Conservation (phyloP, 345 rosid species). For the Physaria fendleri region DNA sequence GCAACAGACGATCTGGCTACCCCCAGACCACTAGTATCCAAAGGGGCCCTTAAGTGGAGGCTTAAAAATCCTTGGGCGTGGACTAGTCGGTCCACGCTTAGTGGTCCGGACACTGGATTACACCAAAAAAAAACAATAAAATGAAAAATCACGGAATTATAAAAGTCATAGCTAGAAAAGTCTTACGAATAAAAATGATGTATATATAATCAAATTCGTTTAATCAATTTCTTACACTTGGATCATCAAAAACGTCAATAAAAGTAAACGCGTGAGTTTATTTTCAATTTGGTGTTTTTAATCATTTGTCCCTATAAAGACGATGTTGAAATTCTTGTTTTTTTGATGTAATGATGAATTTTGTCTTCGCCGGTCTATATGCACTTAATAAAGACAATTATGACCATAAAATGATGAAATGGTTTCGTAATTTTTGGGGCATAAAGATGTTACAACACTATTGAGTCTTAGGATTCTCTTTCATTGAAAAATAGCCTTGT, state of each 20-base stretch:
- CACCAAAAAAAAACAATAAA: too few relatives aligned
- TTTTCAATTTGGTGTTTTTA: conserved; percentile 5
- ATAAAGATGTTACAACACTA: conserved; percentile 4
- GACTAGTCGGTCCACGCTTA: too few relatives aligned
- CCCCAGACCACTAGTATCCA: too few relatives aligned
- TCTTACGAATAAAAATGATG: not conserved
- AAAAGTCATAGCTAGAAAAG: not conserved
- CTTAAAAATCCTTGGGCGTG: too few relatives aligned
- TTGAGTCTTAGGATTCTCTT: conserved; percentile 33
- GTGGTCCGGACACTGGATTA: too few relatives aligned
- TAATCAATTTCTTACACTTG: conserved; percentile 3
- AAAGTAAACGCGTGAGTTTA: conserved; percentile 23
- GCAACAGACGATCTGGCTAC: too few relatives aligned
- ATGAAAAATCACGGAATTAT: not conserved
- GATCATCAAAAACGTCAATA: conserved; percentile 22
- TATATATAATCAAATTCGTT: not conserved
- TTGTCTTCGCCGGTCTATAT: conserved; percentile 31
- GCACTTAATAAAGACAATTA: conserved; percentile 27
- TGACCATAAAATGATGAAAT: conserved; percentile 19
- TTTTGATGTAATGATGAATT: conserved; percentile 25
- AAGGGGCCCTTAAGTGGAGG: too few relatives aligned
- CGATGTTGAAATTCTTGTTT: conserved; percentile 31
- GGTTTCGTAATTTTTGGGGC: conserved; percentile 20
- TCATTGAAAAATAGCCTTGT: conserved; percentile 30
- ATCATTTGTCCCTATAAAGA: conserved; percentile 26